Evolutionary conservation across 768 basidiomycete species (phyloP), one percentile per base, ranked within the genome.

Genomic region (Phlegmacium glaucopus): DNA sequence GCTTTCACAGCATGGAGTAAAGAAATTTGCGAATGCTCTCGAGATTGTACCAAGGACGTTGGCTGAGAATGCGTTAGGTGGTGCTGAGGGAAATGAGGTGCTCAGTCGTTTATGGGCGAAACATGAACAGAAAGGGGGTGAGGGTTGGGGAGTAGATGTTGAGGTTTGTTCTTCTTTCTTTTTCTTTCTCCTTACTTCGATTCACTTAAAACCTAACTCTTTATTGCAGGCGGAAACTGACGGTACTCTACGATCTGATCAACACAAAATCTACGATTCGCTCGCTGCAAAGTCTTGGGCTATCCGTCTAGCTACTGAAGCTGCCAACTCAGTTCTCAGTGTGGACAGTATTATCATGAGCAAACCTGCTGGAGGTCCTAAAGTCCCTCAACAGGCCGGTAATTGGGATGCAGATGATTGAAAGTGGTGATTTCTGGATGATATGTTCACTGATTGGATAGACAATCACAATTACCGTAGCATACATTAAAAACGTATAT

Each of bases 331-430:
- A 0, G 90, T 96, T 26, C 80, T 99, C 45, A 88, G 87, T 52
- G 96, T 99, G 6, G 96, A 99, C 69, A 92, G 90, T 61, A 97
- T 98, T 64, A 96, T 97, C 72, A 93, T 94, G 82, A 90, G 88
- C 71, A 92, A 91, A 62, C 87, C 88, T n/a, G 88, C 90, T 0
- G 89, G 90, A 26, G 89, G 90, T 41, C 90, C 89, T 40, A 92
- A 90, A 63, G 73, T 92, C 41, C 90, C 90, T 44, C 89, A 93
- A 60, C 90, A 92, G 63, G 76, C 85, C 32, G 83, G 88, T 6
- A 89, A 90, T 62, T 92, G 90, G 90, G 90, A 92, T 54, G 85
- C 85, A 18, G 89, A 91, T 63, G 76, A 80, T 61, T 78, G 63
- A 59, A 17, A 6, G 9, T 39, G 28, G 22, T 18, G 38, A 42